phyloP scores from a whole-genome alignment of 805 yeast genomes.

The Hermanozyma aechmeae region DNA sequence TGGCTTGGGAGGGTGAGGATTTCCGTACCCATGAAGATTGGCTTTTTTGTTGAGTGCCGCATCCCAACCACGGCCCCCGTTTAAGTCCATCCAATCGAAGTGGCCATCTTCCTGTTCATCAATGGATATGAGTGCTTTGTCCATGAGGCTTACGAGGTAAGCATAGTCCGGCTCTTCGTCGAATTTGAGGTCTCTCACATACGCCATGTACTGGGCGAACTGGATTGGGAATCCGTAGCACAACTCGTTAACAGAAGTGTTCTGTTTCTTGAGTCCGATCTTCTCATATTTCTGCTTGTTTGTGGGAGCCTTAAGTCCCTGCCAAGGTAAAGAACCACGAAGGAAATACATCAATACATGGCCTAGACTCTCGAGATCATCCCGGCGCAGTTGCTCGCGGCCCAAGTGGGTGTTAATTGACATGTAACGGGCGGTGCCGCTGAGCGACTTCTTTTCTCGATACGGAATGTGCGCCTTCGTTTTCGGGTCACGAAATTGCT shows the following conservation, averaged over 20 bases:
- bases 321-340: conserved; percentile 97
- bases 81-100: conserved; percentile 96
- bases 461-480: conserved; percentile 94
- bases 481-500: conserved; percentile 93
- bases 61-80: conserved; percentile 96
- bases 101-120: conserved; percentile 75
- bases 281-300: conserved; percentile 96
- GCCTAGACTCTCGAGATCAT: conserved; percentile 92
- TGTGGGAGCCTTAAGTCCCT: conserved; percentile 95
- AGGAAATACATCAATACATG: conserved; percentile 94
- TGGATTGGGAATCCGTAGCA: conserved; percentile 88
- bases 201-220: conserved; percentile 83
- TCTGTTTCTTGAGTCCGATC: conserved; percentile 92
- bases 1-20: conserved; percentile 63
- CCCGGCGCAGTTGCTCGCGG: conserved; percentile 93
- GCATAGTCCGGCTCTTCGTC: conserved; percentile 95
- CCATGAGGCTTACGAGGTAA: conserved; percentile 67
- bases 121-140: conserved; percentile 65
- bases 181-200: conserved; percentile 80
- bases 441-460: conserved; percentile 87
- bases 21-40: conserved; percentile 91
- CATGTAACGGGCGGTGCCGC: conserved; percentile 99
- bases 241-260: conserved; percentile 77
- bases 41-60: conserved; percentile 82
- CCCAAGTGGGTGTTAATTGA: conserved; percentile 96